A percentile compares a stretch with the other conserved stretches of the same genome.
Conservation (phyloP, 208 protist genomes). For the Leishmania mexicana region DNA sequence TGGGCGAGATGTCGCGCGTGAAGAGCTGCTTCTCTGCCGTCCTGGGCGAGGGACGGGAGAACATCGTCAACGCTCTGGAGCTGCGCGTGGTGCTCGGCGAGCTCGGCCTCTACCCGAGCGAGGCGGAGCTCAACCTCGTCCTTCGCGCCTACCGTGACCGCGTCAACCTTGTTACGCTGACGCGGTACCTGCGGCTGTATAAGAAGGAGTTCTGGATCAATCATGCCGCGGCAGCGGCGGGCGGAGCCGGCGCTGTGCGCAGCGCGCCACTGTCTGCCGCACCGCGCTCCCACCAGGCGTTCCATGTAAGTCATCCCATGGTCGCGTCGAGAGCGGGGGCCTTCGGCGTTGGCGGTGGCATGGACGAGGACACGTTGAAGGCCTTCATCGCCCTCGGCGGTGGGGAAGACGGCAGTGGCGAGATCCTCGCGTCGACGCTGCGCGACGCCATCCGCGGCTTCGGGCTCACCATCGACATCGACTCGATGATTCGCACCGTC, state of each 20-base stretch:
- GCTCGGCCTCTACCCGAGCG: constrained; percentile 75
- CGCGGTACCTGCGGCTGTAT: constrained; percentile 83
- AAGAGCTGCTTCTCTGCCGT: constrained; percentile 46
- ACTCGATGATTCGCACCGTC: constrained; percentile 53
- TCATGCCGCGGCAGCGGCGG: constrained; percentile 1
- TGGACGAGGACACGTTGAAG: constrained; percentile 66
- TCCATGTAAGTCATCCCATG: constrained; percentile 8
- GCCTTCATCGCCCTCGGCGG: constrained; percentile 87
- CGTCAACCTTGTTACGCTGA: constrained; percentile 64
- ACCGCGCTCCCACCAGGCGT: constrained; percentile 8
- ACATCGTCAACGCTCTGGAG: constrained; percentile 65
- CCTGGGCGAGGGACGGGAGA: constrained; percentile 59
- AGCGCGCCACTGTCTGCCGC: constrained; percentile 7
- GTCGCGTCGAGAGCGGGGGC: background rate
- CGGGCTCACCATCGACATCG: constrained; percentile 82
- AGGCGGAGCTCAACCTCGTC: constrained; percentile 65
- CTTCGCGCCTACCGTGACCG: constrained; percentile 57
- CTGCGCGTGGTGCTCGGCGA: constrained; percentile 74
- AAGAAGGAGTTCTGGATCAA: constrained; percentile 63
- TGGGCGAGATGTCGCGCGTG: constrained; percentile 67
- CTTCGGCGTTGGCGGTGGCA: constrained; percentile 5
- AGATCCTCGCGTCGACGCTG: constrained; percentile 48
- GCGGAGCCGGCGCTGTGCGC: background rate
- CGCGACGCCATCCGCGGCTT: constrained; percentile 66
- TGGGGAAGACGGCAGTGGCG: constrained; percentile 64